phyloP scores from a whole-genome alignment of 2,329 filamentous ascomycete species.

The Juglanconis oblonga region DNA sequence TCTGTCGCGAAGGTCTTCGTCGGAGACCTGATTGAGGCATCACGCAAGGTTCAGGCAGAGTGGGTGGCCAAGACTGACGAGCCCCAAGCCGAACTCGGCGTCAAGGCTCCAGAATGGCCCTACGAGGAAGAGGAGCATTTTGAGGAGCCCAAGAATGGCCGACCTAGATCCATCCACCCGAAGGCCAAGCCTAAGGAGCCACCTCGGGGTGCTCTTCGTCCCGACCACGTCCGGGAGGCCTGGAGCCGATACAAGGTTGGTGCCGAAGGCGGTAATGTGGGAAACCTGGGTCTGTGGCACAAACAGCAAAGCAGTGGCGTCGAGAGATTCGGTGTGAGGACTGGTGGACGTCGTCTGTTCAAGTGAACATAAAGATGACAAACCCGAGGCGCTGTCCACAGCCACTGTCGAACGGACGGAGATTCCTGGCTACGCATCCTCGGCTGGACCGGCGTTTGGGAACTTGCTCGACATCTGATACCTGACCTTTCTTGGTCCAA shows the following conservation, averaged over 20 bases:
- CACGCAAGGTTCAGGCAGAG: slow-evolving; percentile 68
- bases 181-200: slow-evolving; percentile 34
- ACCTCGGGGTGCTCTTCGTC: slow-evolving; percentile 59
- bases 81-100: slow-evolving; percentile 50
- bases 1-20: slow-evolving; percentile 75
- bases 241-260: slow-evolving; percentile 64
- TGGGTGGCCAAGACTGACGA: slow-evolving; percentile 61
- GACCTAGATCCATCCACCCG: slow-evolving; percentile 23
- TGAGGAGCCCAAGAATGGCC: slow-evolving; percentile 18
- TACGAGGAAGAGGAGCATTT: slow-evolving; percentile 30
- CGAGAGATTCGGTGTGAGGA: slow-evolving; percentile 56
- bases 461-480: no score
- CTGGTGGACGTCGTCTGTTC: slow-evolving; percentile 52
- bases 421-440: background rate
- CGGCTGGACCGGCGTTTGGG: no score
- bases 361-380: slow-evolving; percentile 32
- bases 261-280: slow-evolving; percentile 61
- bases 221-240: slow-evolving; percentile 74
- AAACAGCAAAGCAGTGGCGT: slow-evolving; percentile 57
- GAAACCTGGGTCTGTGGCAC: slow-evolving; percentile 59
- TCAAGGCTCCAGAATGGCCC: slow-evolving; percentile 29
- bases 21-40: slow-evolving; percentile 71
- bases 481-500: no score
- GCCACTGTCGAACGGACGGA: no score
- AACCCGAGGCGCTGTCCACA: background rate